Base-by-base conservation (phyloP, 192 early-diverging fungal species). In the Gamsiella multidivaricata region DNA sequence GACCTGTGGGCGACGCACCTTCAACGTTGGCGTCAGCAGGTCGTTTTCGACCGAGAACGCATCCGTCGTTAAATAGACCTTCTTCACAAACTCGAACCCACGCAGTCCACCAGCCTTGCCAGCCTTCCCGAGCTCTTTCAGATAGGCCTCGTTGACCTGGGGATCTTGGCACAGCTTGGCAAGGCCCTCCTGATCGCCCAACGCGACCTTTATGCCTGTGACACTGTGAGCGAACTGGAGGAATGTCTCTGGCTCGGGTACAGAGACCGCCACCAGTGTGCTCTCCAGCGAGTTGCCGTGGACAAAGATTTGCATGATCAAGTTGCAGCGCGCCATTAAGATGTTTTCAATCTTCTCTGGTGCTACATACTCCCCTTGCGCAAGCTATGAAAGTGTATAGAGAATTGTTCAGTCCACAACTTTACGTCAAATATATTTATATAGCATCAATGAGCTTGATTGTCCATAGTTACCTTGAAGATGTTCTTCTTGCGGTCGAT, bases 281-380 rank as follows among this genome's bases (percentile, higher is more conserved):
- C 29, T 32, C 46, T 84, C 59, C 26, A 87, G 28, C 10, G 71
- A 65, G 61, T 89, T 82, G 33, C 87, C 87, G 50, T 88, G 69
- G 5, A 89, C 81, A 66, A 70, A 88, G 26, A 81, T 61, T 58
- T 88, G 84, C 23, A 79, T 15, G 18, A 89, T 47, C 5, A 84
- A 41, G 36, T 63, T 57, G 80, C 90, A 85, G 42, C 65, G 46
- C 3, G 29, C 31, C 3, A 32, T 61, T 50, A 82, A 81, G 15
- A 82, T 72, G 51, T 87, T 89, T 69, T 97, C 96, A 20, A 96
- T 84, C 62, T 95, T 94, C 70, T 97, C 96, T 18, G 94, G 94
- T 2, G 94, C 93, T 68, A 97, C 86, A 71, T 95, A 97, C 80
- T 94, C 93, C 64, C 94, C 94, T 74, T 93, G 90, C 6, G 66